These are phyloP conservation scores for Cutaneotrichosporon daszewskae DNA, from an alignment of 1,284 basidiomycete genomes.

Conservation along the genomic window DNA sequence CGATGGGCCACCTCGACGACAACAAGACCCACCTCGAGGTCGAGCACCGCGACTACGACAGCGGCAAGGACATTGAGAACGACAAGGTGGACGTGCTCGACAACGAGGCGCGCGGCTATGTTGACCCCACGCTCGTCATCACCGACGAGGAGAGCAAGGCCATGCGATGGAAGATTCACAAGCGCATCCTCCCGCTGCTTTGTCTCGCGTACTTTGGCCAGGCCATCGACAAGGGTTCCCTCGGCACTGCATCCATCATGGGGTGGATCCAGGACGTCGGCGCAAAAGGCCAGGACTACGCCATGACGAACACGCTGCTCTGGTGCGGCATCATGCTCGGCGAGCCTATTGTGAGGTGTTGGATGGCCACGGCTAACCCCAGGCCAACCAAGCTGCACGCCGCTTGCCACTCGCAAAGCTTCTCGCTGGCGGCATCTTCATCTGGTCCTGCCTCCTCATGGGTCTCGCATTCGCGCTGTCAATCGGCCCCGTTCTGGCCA, in stretches of 20 bases:
- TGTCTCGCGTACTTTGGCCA: slow-evolving; percentile 16
- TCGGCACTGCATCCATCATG: slow-evolving; percentile 29
- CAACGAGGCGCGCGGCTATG: slow-evolving; percentile 8
- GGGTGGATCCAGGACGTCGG: slow-evolving; percentile 31
- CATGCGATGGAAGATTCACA: slow-evolving; percentile 14
- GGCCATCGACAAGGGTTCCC: slow-evolving; percentile 21
- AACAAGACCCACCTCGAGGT: no score
- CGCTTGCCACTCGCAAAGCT: slow-evolving; percentile 29
- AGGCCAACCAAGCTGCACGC: slow-evolving; percentile 33
- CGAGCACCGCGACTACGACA: no score
- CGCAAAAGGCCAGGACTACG: slow-evolving; percentile 34
- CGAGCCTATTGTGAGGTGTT: slow-evolving; percentile 26
- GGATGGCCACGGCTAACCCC: no score
- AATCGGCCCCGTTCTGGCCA: slow-evolving; percentile 53
- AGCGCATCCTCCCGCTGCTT: slow-evolving; percentile 11
- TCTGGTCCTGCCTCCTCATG: slow-evolving; percentile 44
- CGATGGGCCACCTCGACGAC: no score
- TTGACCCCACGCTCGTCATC: slow-evolving; percentile 17
- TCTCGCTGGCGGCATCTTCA: slow-evolving; percentile 21
- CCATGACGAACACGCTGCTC: slow-evolving; percentile 26
- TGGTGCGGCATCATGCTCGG: slow-evolving; percentile 31
- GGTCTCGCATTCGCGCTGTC: slow-evolving; percentile 68
- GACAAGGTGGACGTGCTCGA: background rate
- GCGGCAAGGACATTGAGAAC: no score
- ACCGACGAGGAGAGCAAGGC: slow-evolving; percentile 18